Base-by-base conservation (phyloP, 2,329 filamentous ascomycete species). In the Allantophomopsis lycopodina region DNA sequence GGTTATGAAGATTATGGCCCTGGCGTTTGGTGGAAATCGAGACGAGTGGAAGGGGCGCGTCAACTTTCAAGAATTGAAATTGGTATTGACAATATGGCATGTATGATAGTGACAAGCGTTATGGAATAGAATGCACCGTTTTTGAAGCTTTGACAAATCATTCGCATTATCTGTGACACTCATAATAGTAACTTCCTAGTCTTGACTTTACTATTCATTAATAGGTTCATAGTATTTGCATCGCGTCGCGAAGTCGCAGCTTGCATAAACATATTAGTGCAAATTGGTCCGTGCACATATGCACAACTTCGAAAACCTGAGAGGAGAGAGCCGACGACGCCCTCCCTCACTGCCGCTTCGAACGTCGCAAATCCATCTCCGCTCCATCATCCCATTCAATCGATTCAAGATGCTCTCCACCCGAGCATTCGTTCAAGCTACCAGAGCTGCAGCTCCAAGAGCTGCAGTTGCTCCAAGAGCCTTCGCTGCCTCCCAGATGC, bases 401-500 rank as follows among this genome's bases (percentile, higher is more conserved):
- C 44, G 38, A 44, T 38, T 42, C 47, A 55, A 42, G 40, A 58
- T 58, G 55, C 39, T 57, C 41, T 55, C 55, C 36, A 50, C 47
- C 46, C 54, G 50, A 48, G 48, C 52, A 42, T 43, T 55, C 38
- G 46, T 58, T 42, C 50, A 50, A 41, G 49, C 54, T 38, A 45
- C 52, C 21, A 49, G 52, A 44, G 50, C 46, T 23, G 40, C 53
- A 41, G 46, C 48, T 41, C 42, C 53, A 28, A 46, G 48, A 40
- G 44, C 47, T 17, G 48, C 50, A 42, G 46, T 49, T 38, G 47
- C 48, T 38, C 50, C 52, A 37, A 48, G 58, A 51, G 56, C 54
- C 32, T 69, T 71, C 51, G 68, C 73, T 59, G 69, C 80, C 62
- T 66, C 68, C 57, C 69, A 64, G 52, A 61, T 76, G 64, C 81